Conservation (phyloP, 768 basidiomycete genomes). For the Suillus paluster region DNA sequence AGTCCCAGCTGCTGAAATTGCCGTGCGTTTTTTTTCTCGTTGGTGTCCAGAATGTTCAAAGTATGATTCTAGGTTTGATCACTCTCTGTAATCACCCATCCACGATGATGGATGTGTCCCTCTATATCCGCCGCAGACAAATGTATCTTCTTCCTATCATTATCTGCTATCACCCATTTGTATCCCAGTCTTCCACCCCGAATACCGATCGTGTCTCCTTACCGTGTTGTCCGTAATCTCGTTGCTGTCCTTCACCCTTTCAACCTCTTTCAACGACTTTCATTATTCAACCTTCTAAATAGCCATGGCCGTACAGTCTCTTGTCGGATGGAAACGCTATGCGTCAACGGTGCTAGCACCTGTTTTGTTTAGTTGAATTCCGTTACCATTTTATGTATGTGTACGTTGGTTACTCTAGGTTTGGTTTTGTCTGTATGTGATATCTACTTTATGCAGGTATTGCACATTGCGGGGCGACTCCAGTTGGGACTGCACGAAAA, state of each 20-base stretch:
- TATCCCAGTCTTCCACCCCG: conserved; percentile 20
- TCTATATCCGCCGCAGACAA: conserved; percentile 30
- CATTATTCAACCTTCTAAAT: conserved; percentile 13
- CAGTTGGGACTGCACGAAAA: background rate
- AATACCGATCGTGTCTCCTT: conserved; percentile 12
- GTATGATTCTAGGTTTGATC: conserved; percentile 23
- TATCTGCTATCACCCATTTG: conserved; percentile 35
- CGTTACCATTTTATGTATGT: conserved; percentile 19
- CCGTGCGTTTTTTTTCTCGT: conserved; percentile 18
- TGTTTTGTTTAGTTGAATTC: conserved; percentile 20
- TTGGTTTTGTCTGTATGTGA: conserved; percentile 7
- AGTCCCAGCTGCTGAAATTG: conserved; percentile 34
- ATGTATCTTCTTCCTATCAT: conserved; percentile 38
- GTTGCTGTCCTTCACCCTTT: conserved; percentile 21
- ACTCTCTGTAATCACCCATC: conserved; percentile 17
- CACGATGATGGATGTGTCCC: conserved; percentile 16
- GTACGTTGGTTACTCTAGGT: conserved; percentile 26
- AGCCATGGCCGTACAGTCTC: conserved; percentile 12
- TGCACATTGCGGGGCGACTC: conserved; percentile 3
- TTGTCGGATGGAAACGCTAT: conserved; percentile 11
- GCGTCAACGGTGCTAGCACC: conserved; percentile 8
- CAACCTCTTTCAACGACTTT: conserved; percentile 26
- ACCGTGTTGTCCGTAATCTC: conserved; percentile 22
- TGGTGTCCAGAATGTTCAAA: conserved; percentile 6
- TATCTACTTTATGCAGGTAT: conserved; percentile 13